Evolutionary conservation across 2,329 filamentous ascomycete genomes (phyloP), one percentile per base, ranked within the genome.

Genomic region (Camptophora hylomeconis): DNA sequence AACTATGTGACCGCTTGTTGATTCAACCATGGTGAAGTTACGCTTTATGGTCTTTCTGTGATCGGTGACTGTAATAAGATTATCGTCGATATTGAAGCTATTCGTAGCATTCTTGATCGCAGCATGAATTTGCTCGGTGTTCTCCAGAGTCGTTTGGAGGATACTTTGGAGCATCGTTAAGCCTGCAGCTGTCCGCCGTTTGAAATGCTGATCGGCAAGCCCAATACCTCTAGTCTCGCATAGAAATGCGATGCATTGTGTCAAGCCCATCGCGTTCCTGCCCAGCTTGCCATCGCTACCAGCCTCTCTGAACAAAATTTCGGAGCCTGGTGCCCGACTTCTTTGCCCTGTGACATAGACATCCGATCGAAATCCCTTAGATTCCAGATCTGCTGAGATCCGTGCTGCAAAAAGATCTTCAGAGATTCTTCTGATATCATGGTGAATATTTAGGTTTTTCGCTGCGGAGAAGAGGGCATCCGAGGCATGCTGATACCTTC

Each of bases 211-310:
- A 18, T 36, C 33, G 19, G 30, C 30, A 16, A 36, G 20, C 8
- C 30, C 30, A 7, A 32, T 36, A 9, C 33, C 33, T 3, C 33
- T 25, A 16, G 20, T 32, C 20, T 36, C 30, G 18, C 33, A 36
- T 6, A 36, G 21, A 23, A 36, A 24, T 3, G 30, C 24, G 12
- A 36, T 29, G 7, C 11, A 18, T 17, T 32, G 30, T 10, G 33
- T 32, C 20, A 36, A 17, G 5, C 33, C 30, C 33, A 32, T 33
- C 3, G 33, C 33, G 19, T 36, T 36, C 4, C 30, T 20, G n/a
- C 24, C 21, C 9, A 32, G 32, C 20, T 32, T 32, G 7, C n/a
- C 33, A 24, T 36, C 33, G 17, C 30, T 28, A 13, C 30, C 30
- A 5, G 33, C 33, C 26, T 36, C 33, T 16, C 5, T 17, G 17